Percentiles rank a stretch among this genome's conserved stretches.
Evolutionary conservation across 805 yeast species (phyloP).

Genomic region (Candida lessepsii): DNA sequence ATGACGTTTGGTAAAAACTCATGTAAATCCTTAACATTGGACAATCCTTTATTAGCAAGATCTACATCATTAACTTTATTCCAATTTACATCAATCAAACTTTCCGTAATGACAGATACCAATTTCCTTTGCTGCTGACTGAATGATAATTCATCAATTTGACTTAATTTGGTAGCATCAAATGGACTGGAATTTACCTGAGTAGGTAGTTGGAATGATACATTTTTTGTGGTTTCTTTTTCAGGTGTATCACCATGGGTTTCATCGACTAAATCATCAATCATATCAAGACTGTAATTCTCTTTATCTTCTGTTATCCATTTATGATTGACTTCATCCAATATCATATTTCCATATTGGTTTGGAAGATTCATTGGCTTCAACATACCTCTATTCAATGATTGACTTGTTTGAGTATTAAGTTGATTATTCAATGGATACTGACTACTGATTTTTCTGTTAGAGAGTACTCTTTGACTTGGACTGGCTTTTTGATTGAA

Average conservation of each 20-base stretch:
- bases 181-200: slow-evolving; percentile 15
- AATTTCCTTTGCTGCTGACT: slow-evolving; percentile 44
- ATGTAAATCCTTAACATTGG: slow-evolving; percentile 43
- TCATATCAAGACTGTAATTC: slow-evolving; percentile 32
- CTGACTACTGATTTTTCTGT: too few relatives aligned
- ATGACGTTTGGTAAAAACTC: slow-evolving; percentile 44
- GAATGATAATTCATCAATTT: slow-evolving; percentile 45
- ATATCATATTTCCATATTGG: slow-evolving; percentile 33
- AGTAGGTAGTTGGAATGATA: slow-evolving; percentile 41
- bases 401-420: slow-evolving; percentile 4
- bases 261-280: slow-evolving; percentile 32
- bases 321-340: slow-evolving; percentile 28
- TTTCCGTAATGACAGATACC: slow-evolving; percentile 46
- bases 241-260: slow-evolving; percentile 10
- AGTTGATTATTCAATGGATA: neutral
- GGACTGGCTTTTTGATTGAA: too few relatives aligned
- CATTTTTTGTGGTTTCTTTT: slow-evolving; percentile 25
- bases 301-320: slow-evolving; percentile 29
- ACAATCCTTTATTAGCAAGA: slow-evolving; percentile 32
- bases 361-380: slow-evolving; percentile 34
- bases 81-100: slow-evolving; percentile 40
- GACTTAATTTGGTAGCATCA: slow-evolving; percentile 44
- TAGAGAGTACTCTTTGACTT: too few relatives aligned
- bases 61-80: slow-evolving; percentile 35
- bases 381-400: slow-evolving; percentile 25